Conservation (phyloP, 345 rosid species). For the Noccaea caerulescens region DNA sequence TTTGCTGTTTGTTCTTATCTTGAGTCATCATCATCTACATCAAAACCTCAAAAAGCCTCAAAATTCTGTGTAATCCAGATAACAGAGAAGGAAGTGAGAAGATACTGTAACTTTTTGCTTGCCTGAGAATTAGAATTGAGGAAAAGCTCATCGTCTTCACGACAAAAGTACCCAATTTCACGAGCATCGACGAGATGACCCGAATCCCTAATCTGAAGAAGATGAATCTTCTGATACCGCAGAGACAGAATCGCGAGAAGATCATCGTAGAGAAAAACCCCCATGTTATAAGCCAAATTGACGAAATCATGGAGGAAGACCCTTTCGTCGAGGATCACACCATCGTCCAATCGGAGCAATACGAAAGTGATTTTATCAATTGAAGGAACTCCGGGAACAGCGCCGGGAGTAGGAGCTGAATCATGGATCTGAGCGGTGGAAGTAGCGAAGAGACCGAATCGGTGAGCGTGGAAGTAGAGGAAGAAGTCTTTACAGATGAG, state of each 20-base stretch:
- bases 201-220: slow-evolving; percentile 89
- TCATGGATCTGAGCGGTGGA: slow-evolving; percentile 87
- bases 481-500: slow-evolving; percentile 91
- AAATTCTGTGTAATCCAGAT: not conserved
- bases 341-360: slow-evolving; percentile 88
- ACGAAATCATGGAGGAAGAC: slow-evolving; percentile 83
- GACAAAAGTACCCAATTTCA: slow-evolving; percentile 83
- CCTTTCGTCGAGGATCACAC: slow-evolving; percentile 78
- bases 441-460: slow-evolving; percentile 89
- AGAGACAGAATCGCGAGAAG: slow-evolving; percentile 82
- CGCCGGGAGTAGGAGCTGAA: slow-evolving; percentile 65
- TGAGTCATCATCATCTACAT: slow-evolving; percentile 54
- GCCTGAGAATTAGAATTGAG: slow-evolving; percentile 79
- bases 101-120: slow-evolving; percentile 38
- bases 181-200: slow-evolving; percentile 89
- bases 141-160: slow-evolving; percentile 92
- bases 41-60: slow-evolving; percentile 24
- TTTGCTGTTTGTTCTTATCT: slow-evolving; percentile 58
- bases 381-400: slow-evolving; percentile 81
- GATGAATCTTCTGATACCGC: slow-evolving; percentile 84
- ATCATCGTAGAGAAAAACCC: slow-evolving; percentile 92
- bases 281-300: slow-evolving; percentile 73
- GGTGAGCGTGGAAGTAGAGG: slow-evolving; percentile 64
- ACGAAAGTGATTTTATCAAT: slow-evolving; percentile 84
- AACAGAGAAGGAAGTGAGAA: not conserved